These are phyloP conservation scores for Cryptococcus sp. DNA, from an alignment of 1,284 basidiomycete genomes.

Conservation along the genomic window DNA sequence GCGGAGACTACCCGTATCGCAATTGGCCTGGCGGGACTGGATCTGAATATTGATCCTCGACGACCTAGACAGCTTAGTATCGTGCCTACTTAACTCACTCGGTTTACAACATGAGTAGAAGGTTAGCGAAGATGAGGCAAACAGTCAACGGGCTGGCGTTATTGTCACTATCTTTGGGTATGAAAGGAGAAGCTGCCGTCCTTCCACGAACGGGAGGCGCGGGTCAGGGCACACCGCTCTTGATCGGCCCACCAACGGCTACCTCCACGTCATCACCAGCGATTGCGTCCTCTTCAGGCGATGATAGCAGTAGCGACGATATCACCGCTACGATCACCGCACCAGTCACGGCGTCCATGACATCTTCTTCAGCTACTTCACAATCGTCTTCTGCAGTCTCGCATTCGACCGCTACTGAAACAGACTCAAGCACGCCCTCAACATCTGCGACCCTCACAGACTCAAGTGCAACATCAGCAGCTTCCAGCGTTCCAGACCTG, in stretches of 20 bases:
- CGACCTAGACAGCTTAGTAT: constrained; percentile 2
- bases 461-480: not conserved
- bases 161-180: not conserved
- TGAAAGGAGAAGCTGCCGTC: not conserved
- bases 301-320: not conserved
- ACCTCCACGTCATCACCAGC: not conserved
- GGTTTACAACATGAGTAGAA: too few species aligned
- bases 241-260: constrained; percentile 2
- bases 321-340: not conserved
- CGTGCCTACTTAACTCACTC: constrained; percentile 1
- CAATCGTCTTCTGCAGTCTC: not conserved
- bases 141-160: too few species aligned
- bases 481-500: not conserved
- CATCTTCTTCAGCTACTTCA: not conserved
- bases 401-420: constrained; percentile 1
- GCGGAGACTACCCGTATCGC: constrained; percentile 14
- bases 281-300: not conserved
- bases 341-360: not conserved
- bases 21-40: constrained; percentile 12
- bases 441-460: constrained; percentile 1
- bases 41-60: constrained; percentile 11
- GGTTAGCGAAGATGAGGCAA: too few species aligned
- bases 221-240: constrained; percentile 3
- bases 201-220: not conserved
- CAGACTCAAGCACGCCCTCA: not conserved